phyloP scores from a whole-genome alignment of 1,284 basidiomycete species.

The Peniophora sp. region DNA sequence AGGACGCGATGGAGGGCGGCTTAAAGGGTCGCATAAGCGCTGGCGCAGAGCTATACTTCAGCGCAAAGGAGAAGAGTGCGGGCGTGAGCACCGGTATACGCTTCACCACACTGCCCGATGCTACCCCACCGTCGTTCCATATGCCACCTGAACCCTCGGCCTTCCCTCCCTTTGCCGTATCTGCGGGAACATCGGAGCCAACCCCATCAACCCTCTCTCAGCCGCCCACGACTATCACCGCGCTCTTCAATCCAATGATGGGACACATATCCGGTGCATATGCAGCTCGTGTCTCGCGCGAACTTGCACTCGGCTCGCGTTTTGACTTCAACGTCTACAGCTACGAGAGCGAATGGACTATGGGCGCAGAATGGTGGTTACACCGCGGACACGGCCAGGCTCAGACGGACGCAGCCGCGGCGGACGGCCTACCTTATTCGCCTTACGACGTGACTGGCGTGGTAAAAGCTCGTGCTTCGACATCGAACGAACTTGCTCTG shows the following conservation, averaged over 20 bases:
- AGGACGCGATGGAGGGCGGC: slow-evolving; percentile 85
- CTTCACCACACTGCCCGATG: slow-evolving; percentile 84
- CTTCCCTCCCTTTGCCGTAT: slow-evolving; percentile 16
- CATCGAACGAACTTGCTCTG: slow-evolving; percentile 80
- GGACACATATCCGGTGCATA: slow-evolving; percentile 92
- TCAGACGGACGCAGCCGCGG: slow-evolving; percentile 6
- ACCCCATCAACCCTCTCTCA: slow-evolving; percentile 37
- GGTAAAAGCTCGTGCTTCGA: slow-evolving; percentile 84
- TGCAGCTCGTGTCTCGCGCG: slow-evolving; percentile 78
- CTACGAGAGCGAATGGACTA: slow-evolving; percentile 92
- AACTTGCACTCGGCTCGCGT: slow-evolving; percentile 83
- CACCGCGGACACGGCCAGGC: slow-evolving; percentile 33
- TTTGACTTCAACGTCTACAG: slow-evolving; percentile 98
- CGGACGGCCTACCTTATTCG: slow-evolving; percentile 11
- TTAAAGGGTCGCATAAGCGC: slow-evolving; percentile 84
- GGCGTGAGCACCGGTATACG: slow-evolving; percentile 92
- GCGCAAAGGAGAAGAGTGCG: slow-evolving; percentile 86
- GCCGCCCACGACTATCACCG: slow-evolving; percentile 89
- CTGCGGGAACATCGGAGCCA: slow-evolving; percentile 14
- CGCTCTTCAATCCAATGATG: slow-evolving; percentile 94
- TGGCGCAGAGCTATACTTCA: slow-evolving; percentile 92
- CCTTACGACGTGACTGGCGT: slow-evolving; percentile 65
- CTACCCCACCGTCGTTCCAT: slow-evolving; percentile 57
- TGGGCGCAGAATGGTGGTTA: slow-evolving; percentile 95
- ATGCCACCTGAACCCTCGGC: slow-evolving; percentile 30